phyloP scores from a whole-genome alignment of 2,329 filamentous ascomycete genomes.

The Diaporthe destruens region DNA sequence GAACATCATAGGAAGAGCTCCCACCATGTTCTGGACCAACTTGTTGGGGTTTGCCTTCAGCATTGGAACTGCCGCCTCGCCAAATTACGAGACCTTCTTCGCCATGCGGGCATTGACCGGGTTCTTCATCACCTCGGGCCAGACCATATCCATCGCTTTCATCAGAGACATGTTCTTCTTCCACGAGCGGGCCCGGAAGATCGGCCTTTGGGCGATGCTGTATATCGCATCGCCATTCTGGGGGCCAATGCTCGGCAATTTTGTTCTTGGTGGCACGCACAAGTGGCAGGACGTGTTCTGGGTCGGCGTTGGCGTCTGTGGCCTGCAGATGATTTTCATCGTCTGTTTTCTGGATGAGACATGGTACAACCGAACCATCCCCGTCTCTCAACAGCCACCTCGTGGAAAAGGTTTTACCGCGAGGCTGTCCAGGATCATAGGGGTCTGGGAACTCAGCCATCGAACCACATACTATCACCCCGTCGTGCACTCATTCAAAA shows the following conservation, averaged over 20 bases:
- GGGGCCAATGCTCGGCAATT: constrained; percentile 49
- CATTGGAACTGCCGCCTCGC: too few relatives aligned
- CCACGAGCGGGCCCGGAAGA: constrained; percentile 56
- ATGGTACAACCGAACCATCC: constrained; percentile 29
- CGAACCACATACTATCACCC: constrained; percentile 20
- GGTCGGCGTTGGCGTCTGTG: constrained; percentile 48
- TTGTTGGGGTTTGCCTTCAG: too few relatives aligned
- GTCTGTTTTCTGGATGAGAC: constrained; percentile 39
- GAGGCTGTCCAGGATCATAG: constrained; percentile 8
- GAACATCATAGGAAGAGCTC: too few relatives aligned
- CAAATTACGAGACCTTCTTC: constrained; percentile 42
- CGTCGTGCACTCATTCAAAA: constrained; percentile 3
- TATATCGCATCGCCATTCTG: constrained; percentile 48
- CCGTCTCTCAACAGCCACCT: not conserved
- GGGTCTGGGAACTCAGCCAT: constrained; percentile 11
- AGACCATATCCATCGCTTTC: constrained; percentile 48
- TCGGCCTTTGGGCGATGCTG: constrained; percentile 48
- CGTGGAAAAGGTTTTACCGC: not conserved
- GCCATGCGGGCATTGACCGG: constrained; percentile 52
- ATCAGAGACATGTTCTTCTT: constrained; percentile 64
- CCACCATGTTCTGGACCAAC: too few relatives aligned
- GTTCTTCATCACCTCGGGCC: constrained; percentile 61
- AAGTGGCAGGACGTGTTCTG: constrained; percentile 52
- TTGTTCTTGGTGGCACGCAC: constrained; percentile 49
- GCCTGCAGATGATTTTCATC: constrained; percentile 47